These are phyloP conservation scores for Leptographium flavum DNA, from an alignment of 2,329 filamentous ascomycete species.

Conservation along the genomic window DNA sequence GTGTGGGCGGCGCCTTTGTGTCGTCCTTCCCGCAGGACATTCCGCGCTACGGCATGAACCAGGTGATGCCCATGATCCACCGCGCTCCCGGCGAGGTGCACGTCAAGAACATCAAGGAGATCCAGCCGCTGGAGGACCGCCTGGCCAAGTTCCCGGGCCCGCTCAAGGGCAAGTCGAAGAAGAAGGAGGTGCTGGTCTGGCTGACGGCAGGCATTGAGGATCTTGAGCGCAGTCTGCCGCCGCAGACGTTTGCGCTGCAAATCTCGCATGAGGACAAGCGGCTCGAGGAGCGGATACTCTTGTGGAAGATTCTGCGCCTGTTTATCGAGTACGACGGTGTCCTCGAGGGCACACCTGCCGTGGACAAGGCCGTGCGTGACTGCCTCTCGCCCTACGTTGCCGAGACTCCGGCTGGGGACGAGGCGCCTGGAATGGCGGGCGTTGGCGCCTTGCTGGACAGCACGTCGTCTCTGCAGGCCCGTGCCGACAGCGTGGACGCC, in stretches of 20 bases:
- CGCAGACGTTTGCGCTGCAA: conserved; percentile 31
- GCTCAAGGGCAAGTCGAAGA: conserved; percentile 78
- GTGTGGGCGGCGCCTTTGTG: conserved; percentile 67
- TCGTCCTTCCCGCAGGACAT: conserved; percentile 82
- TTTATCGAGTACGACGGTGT: conserved; percentile 78
- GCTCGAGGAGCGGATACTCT: conserved; percentile 60
- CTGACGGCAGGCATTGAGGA: conserved; percentile 59
- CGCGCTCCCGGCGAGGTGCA: conserved; percentile 72
- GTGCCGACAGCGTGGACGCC: conserved; percentile 51
- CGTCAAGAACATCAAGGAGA: conserved; percentile 59
- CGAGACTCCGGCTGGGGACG: background rate
- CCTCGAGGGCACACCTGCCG: conserved; percentile 56
- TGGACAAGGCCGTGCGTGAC: conserved; percentile 61
- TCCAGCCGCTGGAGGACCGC: conserved; percentile 56
- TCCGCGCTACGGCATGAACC: conserved; percentile 68
- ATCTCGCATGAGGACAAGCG: conserved; percentile 52
- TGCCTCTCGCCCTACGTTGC: conserved; percentile 34
- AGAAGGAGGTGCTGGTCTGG: conserved; percentile 84
- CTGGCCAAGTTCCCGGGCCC: conserved; percentile 80
- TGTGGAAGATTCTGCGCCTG: conserved; percentile 76
- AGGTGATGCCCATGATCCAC: conserved; percentile 61
- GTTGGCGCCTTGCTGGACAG: conserved; percentile 9
- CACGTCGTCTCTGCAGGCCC: conserved; percentile 11
- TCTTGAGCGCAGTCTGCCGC: conserved; percentile 47
- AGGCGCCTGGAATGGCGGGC: conserved; percentile 7